phyloP scores from a whole-genome alignment of 2,329 filamentous ascomycete species.

The Trichoderma harzianum region DNA sequence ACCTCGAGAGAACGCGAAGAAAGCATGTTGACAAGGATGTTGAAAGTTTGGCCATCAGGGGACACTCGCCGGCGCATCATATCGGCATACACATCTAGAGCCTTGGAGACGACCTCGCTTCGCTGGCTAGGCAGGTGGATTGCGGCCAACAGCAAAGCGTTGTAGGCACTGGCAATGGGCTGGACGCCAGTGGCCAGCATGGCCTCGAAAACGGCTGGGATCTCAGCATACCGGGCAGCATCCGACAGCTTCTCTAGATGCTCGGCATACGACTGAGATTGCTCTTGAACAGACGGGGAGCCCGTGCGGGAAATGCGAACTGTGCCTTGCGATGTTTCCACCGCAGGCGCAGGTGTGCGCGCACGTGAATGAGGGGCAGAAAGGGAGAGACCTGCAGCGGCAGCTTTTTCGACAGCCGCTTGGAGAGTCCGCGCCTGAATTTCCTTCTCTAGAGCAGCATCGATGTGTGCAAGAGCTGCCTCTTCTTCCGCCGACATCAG shows the following conservation, averaged over 20 bases:
- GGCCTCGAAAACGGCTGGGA: constrained; percentile 85
- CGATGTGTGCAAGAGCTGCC: constrained; percentile 72
- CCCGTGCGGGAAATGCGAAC: constrained; percentile 43
- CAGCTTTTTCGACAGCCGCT: constrained; percentile 44
- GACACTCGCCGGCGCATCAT: constrained; percentile 84
- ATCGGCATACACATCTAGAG: constrained; percentile 90
- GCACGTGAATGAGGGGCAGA: constrained; percentile 41
- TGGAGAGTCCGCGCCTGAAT: constrained; percentile 54
- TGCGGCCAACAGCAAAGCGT: constrained; percentile 79
- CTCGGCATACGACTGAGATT: constrained; percentile 69
- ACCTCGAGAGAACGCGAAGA: constrained; percentile 79
- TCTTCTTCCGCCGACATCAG: constrained; percentile 46
- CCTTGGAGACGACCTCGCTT: constrained; percentile 83
- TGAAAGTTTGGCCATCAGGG: constrained; percentile 82
- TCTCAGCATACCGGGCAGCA: constrained; percentile 74
- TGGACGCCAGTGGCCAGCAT: constrained; percentile 80
- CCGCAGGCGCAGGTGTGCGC: constrained; percentile 31
- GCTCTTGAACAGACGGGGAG: constrained; percentile 59
- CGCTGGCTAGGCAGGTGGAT: constrained; percentile 76
- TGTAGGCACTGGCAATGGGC: constrained; percentile 85
- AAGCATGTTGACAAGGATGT: constrained; percentile 79
- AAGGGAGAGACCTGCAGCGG: constrained; percentile 35
- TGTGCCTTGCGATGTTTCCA: constrained; percentile 42
- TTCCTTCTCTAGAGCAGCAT: constrained; percentile 79
- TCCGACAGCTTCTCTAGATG: constrained; percentile 73